Percentiles rank a stretch among this genome's conserved stretches.
phyloP scores from a whole-genome alignment of 1,284 basidiomycete genomes.

The Vanrija sp. region DNA sequence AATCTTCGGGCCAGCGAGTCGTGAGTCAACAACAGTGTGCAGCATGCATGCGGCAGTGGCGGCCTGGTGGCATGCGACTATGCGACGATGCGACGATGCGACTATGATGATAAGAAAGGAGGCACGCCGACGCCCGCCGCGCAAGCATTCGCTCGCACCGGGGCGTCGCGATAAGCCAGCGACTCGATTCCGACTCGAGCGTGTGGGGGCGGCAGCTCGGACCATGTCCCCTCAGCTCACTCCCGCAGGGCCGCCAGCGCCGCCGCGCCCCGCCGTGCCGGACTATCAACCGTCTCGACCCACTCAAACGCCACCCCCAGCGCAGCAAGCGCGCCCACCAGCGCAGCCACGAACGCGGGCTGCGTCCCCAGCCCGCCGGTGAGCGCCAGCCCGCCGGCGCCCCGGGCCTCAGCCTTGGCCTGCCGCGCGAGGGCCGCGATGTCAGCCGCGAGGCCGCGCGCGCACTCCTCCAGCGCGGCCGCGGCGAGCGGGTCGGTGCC shows the following conservation, averaged over 20 bases:
- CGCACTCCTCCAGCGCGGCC: conserved; percentile 55
- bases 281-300: not conserved
- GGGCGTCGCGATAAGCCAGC: too few species aligned
- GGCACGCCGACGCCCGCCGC: too few species aligned
- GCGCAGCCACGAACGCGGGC: conserved; percentile 25
- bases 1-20: too few species aligned
- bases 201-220: too few species aligned
- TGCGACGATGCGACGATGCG: too few species aligned
- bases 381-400: conserved; percentile 59
- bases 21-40: too few species aligned
- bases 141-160: too few species aligned
- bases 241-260: not conserved
- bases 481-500: conserved; percentile 58
- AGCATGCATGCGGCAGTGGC: too few species aligned
- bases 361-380: conserved; percentile 44
- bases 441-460: conserved; percentile 59
- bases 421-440: conserved; percentile 57
- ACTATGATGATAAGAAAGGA: too few species aligned
- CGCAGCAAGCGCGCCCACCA: not conserved
- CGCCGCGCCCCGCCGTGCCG: not conserved
- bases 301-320: not conserved
- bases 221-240: too few species aligned
- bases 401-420: conserved; percentile 23
- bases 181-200: too few species aligned
- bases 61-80: too few species aligned